Evolutionary conservation across 805 yeast species (phyloP).

Genomic region (Candida morakotiae): DNA sequence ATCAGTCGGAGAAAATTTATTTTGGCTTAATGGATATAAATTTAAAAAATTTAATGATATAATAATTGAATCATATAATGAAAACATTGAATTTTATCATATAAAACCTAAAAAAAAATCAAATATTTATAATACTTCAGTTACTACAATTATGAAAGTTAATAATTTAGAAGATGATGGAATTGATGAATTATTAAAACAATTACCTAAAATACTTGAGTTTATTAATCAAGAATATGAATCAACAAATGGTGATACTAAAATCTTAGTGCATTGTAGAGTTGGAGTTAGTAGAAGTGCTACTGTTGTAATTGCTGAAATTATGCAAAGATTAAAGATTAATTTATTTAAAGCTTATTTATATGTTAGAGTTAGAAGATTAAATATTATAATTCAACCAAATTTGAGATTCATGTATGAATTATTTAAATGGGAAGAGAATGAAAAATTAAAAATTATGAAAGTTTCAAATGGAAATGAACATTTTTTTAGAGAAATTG

Average conservation of each 20-base stretch:
- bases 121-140: conserved; percentile 13
- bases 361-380: conserved; percentile 82
- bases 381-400: conserved; percentile 93
- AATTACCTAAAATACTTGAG: conserved; percentile 59
- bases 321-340: conserved; percentile 70
- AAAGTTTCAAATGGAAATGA: conserved; percentile 2
- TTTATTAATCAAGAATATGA: conserved; percentile 49
- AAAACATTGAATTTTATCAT: conserved; percentile 26
- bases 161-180: conserved; percentile 88
- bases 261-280: conserved; percentile 79
- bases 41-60: conserved; percentile 24
- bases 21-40: conserved; percentile 50
- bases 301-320: conserved; percentile 92
- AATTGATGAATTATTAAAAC: conserved; percentile 64
- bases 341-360: conserved; percentile 76
- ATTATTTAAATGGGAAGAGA: conserved; percentile 52
- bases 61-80: conserved; percentile 15
- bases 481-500: conserved; percentile 54
- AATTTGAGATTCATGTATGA: conserved; percentile 90
- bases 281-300: conserved; percentile 96
- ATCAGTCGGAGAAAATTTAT: conserved; percentile 78
- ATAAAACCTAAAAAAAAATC: conserved; percentile 16
- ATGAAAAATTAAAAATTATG: conserved; percentile 16
- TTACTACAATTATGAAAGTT: conserved; percentile 55
- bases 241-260: conserved; percentile 20